phyloP scores from a whole-genome alignment of 441 rosid species.

The Adansonia grandidieri region DNA sequence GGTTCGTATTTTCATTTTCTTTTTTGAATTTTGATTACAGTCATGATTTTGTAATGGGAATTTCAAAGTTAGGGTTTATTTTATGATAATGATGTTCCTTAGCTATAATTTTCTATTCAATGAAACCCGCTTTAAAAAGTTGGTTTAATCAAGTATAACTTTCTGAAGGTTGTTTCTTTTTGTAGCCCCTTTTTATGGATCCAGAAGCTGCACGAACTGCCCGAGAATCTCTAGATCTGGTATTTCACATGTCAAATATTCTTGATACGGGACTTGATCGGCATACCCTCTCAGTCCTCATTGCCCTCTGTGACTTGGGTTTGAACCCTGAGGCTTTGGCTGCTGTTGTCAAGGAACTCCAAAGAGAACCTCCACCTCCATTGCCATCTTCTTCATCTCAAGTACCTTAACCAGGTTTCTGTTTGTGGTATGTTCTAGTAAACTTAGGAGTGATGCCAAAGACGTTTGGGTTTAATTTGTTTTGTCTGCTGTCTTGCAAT shows the following conservation, averaged over 20 bases:
- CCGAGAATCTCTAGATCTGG: constrained; percentile 65
- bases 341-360: constrained; percentile 64
- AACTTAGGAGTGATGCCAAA: neutral
- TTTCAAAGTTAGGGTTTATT: neutral
- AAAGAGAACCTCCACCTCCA: constrained; percentile 33
- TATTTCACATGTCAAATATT: constrained; percentile 67
- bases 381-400: constrained; percentile 18
- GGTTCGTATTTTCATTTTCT: neutral
- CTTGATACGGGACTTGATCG: constrained; percentile 67
- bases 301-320: constrained; percentile 67
- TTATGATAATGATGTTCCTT: neutral
- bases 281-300: constrained; percentile 65
- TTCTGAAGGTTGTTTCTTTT: neutral
- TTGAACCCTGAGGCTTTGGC: constrained; percentile 66
- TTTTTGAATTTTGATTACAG: neutral
- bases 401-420: neutral
- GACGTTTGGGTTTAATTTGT: neutral
- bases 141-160: neutral
- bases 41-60: neutral
- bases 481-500: neutral
- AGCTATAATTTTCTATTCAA: neutral
- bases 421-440: neutral
- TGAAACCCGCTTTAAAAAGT: neutral
- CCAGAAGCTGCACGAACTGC: constrained; percentile 54
- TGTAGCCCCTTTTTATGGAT: constrained; percentile 43